A percentile compares a stretch with the other conserved stretches of the same genome.
These are phyloP conservation scores for Orbilia blumenaviensis DNA, from an alignment of 2,329 filamentous ascomycete genomes.

Conservation along the genomic window DNA sequence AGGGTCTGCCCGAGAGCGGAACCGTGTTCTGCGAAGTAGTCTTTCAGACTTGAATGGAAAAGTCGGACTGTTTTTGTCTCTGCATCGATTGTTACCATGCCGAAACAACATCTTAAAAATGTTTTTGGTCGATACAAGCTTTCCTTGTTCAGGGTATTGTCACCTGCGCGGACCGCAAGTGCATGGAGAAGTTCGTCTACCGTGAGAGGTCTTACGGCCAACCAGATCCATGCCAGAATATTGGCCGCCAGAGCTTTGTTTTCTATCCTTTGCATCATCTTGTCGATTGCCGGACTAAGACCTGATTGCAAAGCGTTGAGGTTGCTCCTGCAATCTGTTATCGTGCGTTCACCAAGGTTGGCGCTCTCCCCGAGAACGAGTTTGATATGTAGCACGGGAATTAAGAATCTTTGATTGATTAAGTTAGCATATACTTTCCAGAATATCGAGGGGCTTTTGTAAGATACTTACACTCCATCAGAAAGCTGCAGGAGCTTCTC, in stretches of 20 bases:
- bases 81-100: neutral
- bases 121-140: neutral
- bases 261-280: neutral
- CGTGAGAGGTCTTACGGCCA: neutral
- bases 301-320: neutral
- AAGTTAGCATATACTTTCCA: neutral
- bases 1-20: neutral
- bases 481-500: neutral
- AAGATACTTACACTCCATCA: neutral
- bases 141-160: neutral
- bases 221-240: neutral
- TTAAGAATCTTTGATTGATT: neutral
- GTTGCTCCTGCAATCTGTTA: neutral
- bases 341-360: neutral
- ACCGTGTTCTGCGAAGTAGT: neutral
- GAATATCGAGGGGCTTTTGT: neutral
- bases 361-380: neutral
- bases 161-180: neutral
- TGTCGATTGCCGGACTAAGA: neutral
- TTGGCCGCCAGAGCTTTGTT: neutral
- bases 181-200: constrained; percentile 8
- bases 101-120: neutral
- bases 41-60: neutral
- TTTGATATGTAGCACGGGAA: neutral
- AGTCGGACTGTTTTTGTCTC: neutral